Conservation (phyloP, 2,329 filamentous ascomycete genomes). For the Colletotrichum sp. region DNA sequence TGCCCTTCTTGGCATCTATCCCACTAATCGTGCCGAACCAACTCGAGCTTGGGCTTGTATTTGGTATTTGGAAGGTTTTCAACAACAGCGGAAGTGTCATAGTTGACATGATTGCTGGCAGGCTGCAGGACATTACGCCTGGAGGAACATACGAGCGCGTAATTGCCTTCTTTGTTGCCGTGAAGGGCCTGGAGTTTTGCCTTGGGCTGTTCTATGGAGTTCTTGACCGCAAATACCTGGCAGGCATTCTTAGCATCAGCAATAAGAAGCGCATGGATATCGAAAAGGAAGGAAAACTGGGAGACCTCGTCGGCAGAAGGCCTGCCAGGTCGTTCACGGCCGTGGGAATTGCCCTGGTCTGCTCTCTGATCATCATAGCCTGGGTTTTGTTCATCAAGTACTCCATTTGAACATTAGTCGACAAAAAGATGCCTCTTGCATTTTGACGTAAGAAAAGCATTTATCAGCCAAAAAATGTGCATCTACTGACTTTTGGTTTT, state of each 20-base stretch:
- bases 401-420: not conserved
- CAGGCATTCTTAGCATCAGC: conserved; percentile 21
- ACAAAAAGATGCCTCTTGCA: too few species aligned
- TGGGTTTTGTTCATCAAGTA: conserved; percentile 26
- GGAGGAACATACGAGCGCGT: conserved; percentile 28
- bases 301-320: conserved; percentile 16
- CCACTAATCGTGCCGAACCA: conserved; percentile 27
- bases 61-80: conserved; percentile 31
- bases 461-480: too few species aligned
- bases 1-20: conserved; percentile 29
- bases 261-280: conserved; percentile 23
- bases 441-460: too few species aligned
- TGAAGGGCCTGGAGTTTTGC: conserved; percentile 30
- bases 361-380: conserved; percentile 21
- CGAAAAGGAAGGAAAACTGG: conserved; percentile 19
- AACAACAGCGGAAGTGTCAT: conserved; percentile 31
- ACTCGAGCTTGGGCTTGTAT: conserved; percentile 26
- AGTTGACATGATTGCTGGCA: conserved; percentile 30
- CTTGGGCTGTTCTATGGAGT: conserved; percentile 28
- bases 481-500: too few species aligned
- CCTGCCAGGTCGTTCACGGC: not conserved
- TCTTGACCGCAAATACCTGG: conserved; percentile 22
- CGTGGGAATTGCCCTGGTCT: conserved; percentile 10
- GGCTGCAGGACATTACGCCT: conserved; percentile 29
- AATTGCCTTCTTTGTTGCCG: conserved; percentile 27